Evolutionary conservation across 768 basidiomycete genomes (phyloP).

Genomic region (Leccinum disarticulatum): DNA sequence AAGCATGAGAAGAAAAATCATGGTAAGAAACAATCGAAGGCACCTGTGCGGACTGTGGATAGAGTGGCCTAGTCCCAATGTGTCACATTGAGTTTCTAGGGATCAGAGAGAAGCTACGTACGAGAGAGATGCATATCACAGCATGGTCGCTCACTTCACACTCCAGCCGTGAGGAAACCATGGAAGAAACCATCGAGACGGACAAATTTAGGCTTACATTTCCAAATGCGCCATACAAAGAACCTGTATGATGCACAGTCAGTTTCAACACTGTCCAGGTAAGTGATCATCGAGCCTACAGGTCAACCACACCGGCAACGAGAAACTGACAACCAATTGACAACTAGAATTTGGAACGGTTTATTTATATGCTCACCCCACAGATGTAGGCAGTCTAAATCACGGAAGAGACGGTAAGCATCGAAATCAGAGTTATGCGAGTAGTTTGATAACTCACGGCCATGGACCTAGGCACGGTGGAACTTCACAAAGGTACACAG

Average conservation of each 20-base stretch:
- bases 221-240: slow-evolving; percentile 22
- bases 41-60: slow-evolving; percentile 14
- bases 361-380: slow-evolving; percentile 6
- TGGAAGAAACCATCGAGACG: not conserved
- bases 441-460: not conserved
- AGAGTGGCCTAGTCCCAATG: not conserved
- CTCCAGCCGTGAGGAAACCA: not conserved
- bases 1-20: not conserved
- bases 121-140: slow-evolving; percentile 12
- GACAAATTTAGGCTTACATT: slow-evolving; percentile 7
- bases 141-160: slow-evolving; percentile 12
- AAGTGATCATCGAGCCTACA: not conserved
- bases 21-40: not conserved
- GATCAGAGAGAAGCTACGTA: not conserved
- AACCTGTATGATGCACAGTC: slow-evolving; percentile 8
- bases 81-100: not conserved
- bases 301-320: slow-evolving; percentile 3
- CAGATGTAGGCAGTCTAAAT: slow-evolving; percentile 7
- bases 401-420: not conserved
- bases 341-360: not conserved
- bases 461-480: slow-evolving; percentile 8
- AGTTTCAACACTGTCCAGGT: not conserved
- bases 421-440: not conserved
- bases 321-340: not conserved
- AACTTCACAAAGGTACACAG: not conserved